Evolutionary conservation across 805 yeast genomes (phyloP).

Genomic region (Candida taoyuanica): DNA sequence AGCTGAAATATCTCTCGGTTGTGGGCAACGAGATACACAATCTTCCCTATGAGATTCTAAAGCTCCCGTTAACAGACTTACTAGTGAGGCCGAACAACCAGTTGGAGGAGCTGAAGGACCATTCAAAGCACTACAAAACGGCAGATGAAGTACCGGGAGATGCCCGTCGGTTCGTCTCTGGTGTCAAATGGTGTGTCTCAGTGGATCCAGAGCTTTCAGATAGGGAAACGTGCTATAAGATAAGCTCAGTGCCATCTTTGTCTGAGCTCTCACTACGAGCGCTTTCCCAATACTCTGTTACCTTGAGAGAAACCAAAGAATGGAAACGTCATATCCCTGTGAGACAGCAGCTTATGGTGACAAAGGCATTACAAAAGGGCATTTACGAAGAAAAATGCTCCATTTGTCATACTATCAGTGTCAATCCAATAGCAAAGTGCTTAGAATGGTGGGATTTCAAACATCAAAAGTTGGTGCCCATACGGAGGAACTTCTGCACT

Average conservation of each 20-base stretch:
- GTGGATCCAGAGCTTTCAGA: constrained; percentile 14
- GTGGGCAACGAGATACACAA: constrained; percentile 46
- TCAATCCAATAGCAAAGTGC: constrained; percentile 55
- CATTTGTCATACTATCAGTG: constrained; percentile 41
- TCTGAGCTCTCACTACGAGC: constrained; percentile 43
- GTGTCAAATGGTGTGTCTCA: constrained; percentile 23
- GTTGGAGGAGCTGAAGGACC: constrained; percentile 21
- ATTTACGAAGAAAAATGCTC: constrained; percentile 49
- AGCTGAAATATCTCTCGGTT: constrained; percentile 47
- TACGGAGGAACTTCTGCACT: constrained; percentile 51
- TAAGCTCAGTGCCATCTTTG: constrained; percentile 39
- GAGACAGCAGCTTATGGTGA: constrained; percentile 40
- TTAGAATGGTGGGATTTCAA: constrained; percentile 67
- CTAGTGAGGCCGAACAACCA: constrained; percentile 53
- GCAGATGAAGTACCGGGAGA: too few species aligned
- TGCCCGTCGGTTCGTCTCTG: constrained; percentile 23
- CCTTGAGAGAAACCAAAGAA: constrained; percentile 46
- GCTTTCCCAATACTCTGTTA: constrained; percentile 48
- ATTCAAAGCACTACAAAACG: too few species aligned
- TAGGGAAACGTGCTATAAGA: constrained; percentile 15
- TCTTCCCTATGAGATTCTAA: constrained; percentile 50
- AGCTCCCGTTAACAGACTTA: constrained; percentile 40
- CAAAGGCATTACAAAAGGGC: constrained; percentile 50
- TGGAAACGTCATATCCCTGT: constrained; percentile 51
- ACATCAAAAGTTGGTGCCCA: constrained; percentile 45